phyloP scores from a whole-genome alignment of 2,329 filamentous ascomycete genomes.

The Aspergillus vadensis region DNA sequence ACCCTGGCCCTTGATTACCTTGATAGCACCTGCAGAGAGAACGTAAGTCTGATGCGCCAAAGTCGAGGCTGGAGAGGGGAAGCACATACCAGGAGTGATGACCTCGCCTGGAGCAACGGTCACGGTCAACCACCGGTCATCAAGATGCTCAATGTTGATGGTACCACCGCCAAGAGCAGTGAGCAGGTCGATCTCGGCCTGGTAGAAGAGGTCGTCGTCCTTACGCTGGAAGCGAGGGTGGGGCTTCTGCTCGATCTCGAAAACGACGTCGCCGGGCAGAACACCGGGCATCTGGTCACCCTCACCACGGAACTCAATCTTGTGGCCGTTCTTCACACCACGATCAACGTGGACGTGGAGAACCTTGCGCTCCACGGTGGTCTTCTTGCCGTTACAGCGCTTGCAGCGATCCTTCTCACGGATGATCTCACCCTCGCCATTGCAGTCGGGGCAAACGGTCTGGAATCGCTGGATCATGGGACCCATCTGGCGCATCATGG shows the following conservation, averaged over 20 bases:
- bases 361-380: slow-evolving; percentile 93
- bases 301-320: slow-evolving; percentile 95
- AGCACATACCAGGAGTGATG: slow-evolving; percentile 77
- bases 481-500: slow-evolving; percentile 99
- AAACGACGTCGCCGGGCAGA: slow-evolving; percentile 92
- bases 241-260: slow-evolving; percentile 99
- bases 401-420: slow-evolving; percentile 98
- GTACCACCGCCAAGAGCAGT: slow-evolving; percentile 90
- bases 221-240: slow-evolving; percentile 92
- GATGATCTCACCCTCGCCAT: slow-evolving; percentile 94
- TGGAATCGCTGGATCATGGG: slow-evolving; percentile 99
- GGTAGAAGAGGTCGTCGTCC: slow-evolving; percentile 93
- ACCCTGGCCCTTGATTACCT: slow-evolving; percentile 92
- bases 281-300: slow-evolving; percentile 94
- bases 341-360: slow-evolving; percentile 97
- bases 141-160: slow-evolving; percentile 92
- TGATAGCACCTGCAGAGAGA: slow-evolving; percentile 70
- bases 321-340: slow-evolving; percentile 89
- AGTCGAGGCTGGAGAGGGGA: background rate
- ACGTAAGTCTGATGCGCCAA: slow-evolving; percentile 10
- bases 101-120: slow-evolving; percentile 93
- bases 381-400: slow-evolving; percentile 96
- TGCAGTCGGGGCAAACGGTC: slow-evolving; percentile 97
- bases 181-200: slow-evolving; percentile 91
- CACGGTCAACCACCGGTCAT: slow-evolving; percentile 93